Conservation (phyloP, 2,329 filamentous ascomycete genomes). For the Talaromyces sp. region DNA sequence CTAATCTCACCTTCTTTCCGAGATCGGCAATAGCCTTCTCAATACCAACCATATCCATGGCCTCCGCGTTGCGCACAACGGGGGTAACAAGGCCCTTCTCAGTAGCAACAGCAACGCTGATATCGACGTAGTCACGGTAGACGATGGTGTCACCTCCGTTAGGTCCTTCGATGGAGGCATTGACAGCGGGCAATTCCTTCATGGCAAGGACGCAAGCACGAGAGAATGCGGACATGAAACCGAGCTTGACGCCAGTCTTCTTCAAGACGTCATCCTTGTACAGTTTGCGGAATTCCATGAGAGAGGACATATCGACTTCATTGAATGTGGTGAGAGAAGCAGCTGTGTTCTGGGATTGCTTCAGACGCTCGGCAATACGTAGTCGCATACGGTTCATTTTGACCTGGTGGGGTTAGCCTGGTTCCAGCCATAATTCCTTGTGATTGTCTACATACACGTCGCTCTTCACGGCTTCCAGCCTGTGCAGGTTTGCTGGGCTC, state of each 20-base stretch:
- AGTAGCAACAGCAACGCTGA: conserved; percentile 93
- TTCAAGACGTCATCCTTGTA: conserved; percentile 97
- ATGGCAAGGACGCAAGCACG: conserved; percentile 85
- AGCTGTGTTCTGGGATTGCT: conserved; percentile 98
- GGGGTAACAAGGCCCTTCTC: conserved; percentile 97
- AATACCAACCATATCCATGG: conserved; percentile 79
- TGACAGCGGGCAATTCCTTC: conserved; percentile 89
- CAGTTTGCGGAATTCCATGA: conserved; percentile 94
- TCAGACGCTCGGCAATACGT: conserved; percentile 92
- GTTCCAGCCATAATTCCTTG: not conserved
- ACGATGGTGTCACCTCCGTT: conserved; percentile 96
- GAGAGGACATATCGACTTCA: conserved; percentile 96
- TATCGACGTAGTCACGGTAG: conserved; percentile 96
- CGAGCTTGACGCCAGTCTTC: conserved; percentile 93
- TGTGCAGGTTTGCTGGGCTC: conserved; percentile 27
- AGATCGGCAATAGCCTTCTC: conserved; percentile 89
- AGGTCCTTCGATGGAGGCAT: conserved; percentile 93
- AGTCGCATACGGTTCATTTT: conserved; percentile 99
- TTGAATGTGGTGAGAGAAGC: conserved; percentile 98
- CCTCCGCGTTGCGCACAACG: conserved; percentile 88
- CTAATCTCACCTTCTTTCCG: conserved; percentile 72
- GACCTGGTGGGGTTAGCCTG: conserved; percentile 52
- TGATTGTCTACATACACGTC: conserved; percentile 58
- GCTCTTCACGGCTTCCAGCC: conserved; percentile 76
- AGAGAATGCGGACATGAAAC: conserved; percentile 99